phyloP scores from a whole-genome alignment of 768 basidiomycete species.

The Cytidiella melzeri region DNA sequence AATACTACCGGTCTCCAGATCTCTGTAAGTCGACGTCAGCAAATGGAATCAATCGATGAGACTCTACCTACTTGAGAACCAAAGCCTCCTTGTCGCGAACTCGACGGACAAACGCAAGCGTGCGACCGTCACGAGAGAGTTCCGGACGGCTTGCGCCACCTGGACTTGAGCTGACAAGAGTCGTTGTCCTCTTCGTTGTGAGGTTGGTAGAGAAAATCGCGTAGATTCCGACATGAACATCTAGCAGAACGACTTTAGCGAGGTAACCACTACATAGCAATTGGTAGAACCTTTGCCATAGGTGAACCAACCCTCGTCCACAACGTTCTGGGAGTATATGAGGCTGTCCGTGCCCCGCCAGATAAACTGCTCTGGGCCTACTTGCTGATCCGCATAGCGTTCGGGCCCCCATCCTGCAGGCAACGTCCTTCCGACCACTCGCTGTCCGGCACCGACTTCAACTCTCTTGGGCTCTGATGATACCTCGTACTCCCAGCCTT shows the following conservation, averaged over 20 bases:
- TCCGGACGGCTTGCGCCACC: constrained; percentile 74
- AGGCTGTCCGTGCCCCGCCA: constrained; percentile 54
- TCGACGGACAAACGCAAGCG: constrained; percentile 69
- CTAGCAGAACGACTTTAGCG: constrained; percentile 30
- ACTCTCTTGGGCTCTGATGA: constrained; percentile 34
- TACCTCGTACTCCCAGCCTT: constrained; percentile 63
- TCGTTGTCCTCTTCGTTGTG: constrained; percentile 45
- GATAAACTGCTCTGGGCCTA: constrained; percentile 67
- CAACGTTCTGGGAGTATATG: constrained; percentile 62
- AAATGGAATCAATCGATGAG: constrained; percentile 2
- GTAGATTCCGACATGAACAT: constrained; percentile 66
- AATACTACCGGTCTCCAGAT: constrained; percentile 59
- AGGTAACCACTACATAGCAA: not conserved
- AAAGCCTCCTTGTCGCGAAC: constrained; percentile 69
- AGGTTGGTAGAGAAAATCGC: constrained; percentile 64
- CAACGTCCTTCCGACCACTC: constrained; percentile 48
- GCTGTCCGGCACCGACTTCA: constrained; percentile 40
- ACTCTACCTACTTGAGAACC: constrained; percentile 51
- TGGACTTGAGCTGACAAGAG: constrained; percentile 49
- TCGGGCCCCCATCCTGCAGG: constrained; percentile 56
- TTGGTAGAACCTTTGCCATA: constrained; percentile 57
- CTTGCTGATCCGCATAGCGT: constrained; percentile 62
- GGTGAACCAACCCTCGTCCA: constrained; percentile 38
- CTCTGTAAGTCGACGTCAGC: constrained; percentile 32
- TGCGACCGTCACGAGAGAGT: constrained; percentile 59